phyloP scores from a whole-genome alignment of 306 rosid species.

The Quercus gilva region DNA sequence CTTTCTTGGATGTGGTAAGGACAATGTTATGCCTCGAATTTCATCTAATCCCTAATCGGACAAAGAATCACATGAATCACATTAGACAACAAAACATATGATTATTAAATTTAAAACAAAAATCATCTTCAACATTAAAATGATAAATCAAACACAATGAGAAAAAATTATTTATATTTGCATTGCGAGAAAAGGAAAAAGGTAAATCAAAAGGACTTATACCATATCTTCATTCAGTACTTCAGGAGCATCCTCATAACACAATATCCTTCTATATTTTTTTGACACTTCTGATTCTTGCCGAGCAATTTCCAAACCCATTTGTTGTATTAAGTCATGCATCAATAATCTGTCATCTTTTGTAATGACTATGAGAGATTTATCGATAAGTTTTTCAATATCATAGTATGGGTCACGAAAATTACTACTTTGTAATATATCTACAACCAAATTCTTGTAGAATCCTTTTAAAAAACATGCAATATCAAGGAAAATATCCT shows the following conservation, averaged over 20 bases:
- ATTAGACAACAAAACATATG: no score
- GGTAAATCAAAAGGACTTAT: background rate
- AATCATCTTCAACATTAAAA: no score
- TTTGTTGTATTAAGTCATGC: slow-evolving; percentile 41
- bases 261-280: slow-evolving; percentile 34
- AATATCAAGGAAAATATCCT: slow-evolving; percentile 30
- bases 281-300: slow-evolving; percentile 19
- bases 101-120: no score
- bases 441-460: background rate
- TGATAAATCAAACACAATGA: background rate
- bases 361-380: slow-evolving; percentile 17
- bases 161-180: no score
- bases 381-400: slow-evolving; percentile 23
- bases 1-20: slow-evolving; percentile 2
- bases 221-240: slow-evolving; percentile 7
- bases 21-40: slow-evolving; percentile 29
- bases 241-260: slow-evolving; percentile 29
- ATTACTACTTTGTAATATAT: slow-evolving; percentile 3
- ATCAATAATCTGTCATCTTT: background rate
- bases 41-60: slow-evolving; percentile 13
- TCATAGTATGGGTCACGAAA: slow-evolving; percentile 10
- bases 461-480: slow-evolving; percentile 42
- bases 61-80: no score
- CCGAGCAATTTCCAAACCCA: slow-evolving; percentile 37
- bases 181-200: background rate